phyloP scores from a whole-genome alignment of 225 moss, liverwort and hornwort species.

The Asterella californica region DNA sequence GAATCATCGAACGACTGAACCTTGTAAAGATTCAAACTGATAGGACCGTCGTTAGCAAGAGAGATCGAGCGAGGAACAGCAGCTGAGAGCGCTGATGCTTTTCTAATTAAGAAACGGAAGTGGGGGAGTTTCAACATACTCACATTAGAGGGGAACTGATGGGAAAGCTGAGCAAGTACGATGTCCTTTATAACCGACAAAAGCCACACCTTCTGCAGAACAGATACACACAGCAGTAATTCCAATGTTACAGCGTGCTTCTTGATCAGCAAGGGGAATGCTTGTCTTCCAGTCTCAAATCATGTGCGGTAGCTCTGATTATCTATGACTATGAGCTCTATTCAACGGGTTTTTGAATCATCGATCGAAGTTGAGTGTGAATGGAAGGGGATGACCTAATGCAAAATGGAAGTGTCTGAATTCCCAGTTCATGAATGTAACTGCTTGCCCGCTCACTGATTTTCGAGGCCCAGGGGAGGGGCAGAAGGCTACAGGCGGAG shows the following conservation, averaged over 20 bases:
- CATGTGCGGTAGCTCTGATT: too few species aligned
- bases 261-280: background rate
- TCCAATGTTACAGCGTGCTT: background rate
- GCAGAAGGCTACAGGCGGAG: background rate
- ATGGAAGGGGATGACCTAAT: too few species aligned
- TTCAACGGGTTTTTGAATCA: background rate
- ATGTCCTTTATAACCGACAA: slow-evolving; percentile 86
- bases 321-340: too few species aligned
- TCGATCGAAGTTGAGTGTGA: background rate
- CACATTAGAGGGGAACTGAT: slow-evolving; percentile 81
- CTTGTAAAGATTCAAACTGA: too few species aligned
- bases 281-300: too few species aligned
- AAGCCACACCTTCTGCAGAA: slow-evolving; percentile 71
- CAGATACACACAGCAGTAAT: slow-evolving; percentile 1
- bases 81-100: background rate
- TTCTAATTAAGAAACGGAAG: background rate
- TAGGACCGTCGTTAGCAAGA: background rate
- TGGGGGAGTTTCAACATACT: slow-evolving; percentile 7
- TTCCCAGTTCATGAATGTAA: background rate
- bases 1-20: too few species aligned
- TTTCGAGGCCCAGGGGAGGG: background rate
- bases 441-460: background rate
- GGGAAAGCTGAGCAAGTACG: slow-evolving; percentile 68
- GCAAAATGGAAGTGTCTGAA: background rate
- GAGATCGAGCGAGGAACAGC: background rate